Evolutionary conservation across 164 flowering plant genomes (phyloP).

Genomic region (Berberis thunbergii): DNA sequence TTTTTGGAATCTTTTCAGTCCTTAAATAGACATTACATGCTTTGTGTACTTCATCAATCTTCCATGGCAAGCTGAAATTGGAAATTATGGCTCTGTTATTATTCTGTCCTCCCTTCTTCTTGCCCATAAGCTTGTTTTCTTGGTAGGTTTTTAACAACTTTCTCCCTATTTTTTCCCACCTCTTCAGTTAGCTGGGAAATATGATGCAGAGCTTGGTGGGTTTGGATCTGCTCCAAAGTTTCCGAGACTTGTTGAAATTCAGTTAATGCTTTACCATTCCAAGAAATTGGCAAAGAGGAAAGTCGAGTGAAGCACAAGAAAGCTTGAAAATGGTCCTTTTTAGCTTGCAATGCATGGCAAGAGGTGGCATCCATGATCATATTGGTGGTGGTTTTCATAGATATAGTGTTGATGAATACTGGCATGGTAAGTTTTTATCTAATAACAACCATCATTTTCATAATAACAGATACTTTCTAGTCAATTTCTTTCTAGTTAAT

Average conservation of each 20-base stretch:
- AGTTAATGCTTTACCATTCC: slow-evolving; percentile 66
- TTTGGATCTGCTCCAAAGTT: slow-evolving; percentile 94
- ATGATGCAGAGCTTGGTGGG: slow-evolving; percentile 69
- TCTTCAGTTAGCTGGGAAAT: slow-evolving; percentile 50
- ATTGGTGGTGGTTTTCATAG: slow-evolving; percentile 97
- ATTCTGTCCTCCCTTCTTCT: no score
- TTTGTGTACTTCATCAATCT: no score
- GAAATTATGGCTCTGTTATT: no score
- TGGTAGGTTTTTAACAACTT: background rate
- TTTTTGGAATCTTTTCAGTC: background rate
- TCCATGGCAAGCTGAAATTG: no score
- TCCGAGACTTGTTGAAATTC: slow-evolving; percentile 90
- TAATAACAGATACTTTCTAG: no score
- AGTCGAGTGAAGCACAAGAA: slow-evolving; percentile 44
- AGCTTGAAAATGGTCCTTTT: slow-evolving; percentile 45
- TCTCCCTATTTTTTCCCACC: background rate
- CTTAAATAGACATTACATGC: no score
- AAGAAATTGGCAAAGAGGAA: slow-evolving; percentile 53
- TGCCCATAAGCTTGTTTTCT: no score
- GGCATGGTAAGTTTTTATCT: slow-evolving; percentile 70
- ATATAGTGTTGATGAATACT: slow-evolving; percentile 93
- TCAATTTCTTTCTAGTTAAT: no score
- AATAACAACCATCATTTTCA: background rate
- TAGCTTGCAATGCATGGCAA: slow-evolving; percentile 84
- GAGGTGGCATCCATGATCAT: slow-evolving; percentile 92